A percentile compares a stretch with the other conserved stretches of the same genome.
phyloP scores from a whole-genome alignment of 345 rosid species.

The Euclidium syriacum region DNA sequence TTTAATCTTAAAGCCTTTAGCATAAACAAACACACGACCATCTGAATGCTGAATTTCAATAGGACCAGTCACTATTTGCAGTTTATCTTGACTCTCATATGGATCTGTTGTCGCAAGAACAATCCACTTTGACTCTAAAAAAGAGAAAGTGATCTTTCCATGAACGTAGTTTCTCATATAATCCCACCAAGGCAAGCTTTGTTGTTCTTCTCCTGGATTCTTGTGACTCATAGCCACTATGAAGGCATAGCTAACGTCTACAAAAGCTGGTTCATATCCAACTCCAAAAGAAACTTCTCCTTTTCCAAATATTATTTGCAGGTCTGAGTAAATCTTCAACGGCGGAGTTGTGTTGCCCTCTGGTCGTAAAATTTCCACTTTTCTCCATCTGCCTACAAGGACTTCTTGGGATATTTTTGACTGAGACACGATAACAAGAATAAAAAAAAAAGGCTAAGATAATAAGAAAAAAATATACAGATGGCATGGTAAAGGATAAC shows the following conservation, averaged over 20 bases:
- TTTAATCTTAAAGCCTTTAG: slow-evolving; percentile 71
- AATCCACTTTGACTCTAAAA: slow-evolving; percentile 65
- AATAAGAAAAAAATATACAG: too few species aligned
- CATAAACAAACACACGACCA: slow-evolving; percentile 70
- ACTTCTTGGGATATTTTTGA: slow-evolving; percentile 88
- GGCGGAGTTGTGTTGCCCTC: slow-evolving; percentile 96
- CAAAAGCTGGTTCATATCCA: slow-evolving; percentile 91
- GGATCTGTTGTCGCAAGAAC: slow-evolving; percentile 94
- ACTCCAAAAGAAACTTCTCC: slow-evolving; percentile 86
- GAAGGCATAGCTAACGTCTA: slow-evolving; percentile 94
- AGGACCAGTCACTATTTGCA: slow-evolving; percentile 55
- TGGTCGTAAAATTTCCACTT: slow-evolving; percentile 84
- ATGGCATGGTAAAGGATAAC: too few species aligned
- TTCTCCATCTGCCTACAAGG: slow-evolving; percentile 95
- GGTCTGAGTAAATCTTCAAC: slow-evolving; percentile 74
- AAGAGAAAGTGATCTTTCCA: slow-evolving; percentile 62
- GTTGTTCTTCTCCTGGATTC: slow-evolving; percentile 70
- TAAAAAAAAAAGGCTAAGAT: too few species aligned
- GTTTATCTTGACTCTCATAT: slow-evolving; percentile 89
- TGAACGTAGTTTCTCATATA: slow-evolving; percentile 95
- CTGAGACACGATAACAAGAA: slow-evolving; percentile 55
- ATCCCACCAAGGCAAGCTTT: slow-evolving; percentile 99
- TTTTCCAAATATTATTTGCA: slow-evolving; percentile 69
- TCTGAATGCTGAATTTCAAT: slow-evolving; percentile 95
- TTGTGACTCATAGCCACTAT: slow-evolving; percentile 85